Evolutionary conservation across 306 rosid species (phyloP), one percentile per base, ranked within the genome.

Genomic region (Vigna hirtella): DNA sequence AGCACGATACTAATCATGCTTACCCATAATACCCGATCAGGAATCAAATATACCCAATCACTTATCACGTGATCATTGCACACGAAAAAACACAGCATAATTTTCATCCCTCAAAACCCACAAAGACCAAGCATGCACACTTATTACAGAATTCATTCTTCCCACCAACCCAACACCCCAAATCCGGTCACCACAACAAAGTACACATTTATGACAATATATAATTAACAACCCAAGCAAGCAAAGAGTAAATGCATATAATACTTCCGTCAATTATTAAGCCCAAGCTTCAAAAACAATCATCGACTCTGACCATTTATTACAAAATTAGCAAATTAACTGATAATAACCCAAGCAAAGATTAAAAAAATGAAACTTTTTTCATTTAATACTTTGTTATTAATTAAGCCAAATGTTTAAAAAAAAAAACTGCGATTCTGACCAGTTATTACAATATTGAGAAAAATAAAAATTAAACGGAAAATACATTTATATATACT

Each of bases 101-200:
- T 5, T 13, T 13, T 77, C 62, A 59, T 16, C 59, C 67, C 53
- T 15, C 15, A 49, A 77, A 56, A 74, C 61, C 70, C 76, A 78
- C 36, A 36, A 74, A 79, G 77, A 61, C 51, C 69, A 74, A 66
- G 42, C 71, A 61, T 47, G 55, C 57, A 57, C 48, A 36, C 30
- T 9, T 9, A 36, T 17, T 24, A 64, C 30, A 49, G 49, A 64
- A 64, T 73, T 84, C 72, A 79, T 68, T 83, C 62, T 32, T 63
- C 70, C 78, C 64, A 77, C 83, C 64, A 77, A 77, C 88, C 81
- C 75, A 80, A 69, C 57, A 48, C 53, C 73, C 76, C 69, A 72
- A 36, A 62, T 28, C 24, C 50, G 52, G 71, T 78, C 43, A 85
- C 66, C 26, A 61, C 73, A 70, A 66, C 43, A 82, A 50, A 30